Conservation (phyloP, 1,284 basidiomycete species). For the Ustilago loliicola region DNA sequence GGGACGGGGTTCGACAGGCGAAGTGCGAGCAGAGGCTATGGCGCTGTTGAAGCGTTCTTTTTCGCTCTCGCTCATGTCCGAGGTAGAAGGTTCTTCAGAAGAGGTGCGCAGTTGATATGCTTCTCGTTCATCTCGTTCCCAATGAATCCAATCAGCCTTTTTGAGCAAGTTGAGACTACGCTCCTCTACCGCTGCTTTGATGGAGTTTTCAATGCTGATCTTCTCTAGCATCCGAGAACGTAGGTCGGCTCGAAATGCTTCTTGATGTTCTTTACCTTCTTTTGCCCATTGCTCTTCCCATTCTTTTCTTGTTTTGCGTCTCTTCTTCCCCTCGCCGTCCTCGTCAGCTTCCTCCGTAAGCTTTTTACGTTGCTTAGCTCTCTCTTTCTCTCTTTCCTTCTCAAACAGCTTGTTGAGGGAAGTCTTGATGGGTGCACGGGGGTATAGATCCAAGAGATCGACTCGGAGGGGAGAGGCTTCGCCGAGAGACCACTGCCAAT, state of each 20-base stretch:
- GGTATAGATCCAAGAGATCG: slow-evolving; percentile 34
- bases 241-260: slow-evolving; percentile 17
- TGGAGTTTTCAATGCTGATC: slow-evolving; percentile 25
- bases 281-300: slow-evolving; percentile 20
- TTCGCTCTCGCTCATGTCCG: slow-evolving; percentile 14
- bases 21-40: not conserved
- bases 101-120: slow-evolving; percentile 21
- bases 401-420: slow-evolving; percentile 36
- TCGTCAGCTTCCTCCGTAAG: not conserved
- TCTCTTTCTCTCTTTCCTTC: slow-evolving; percentile 14
- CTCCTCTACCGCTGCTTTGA: slow-evolving; percentile 26
- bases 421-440: slow-evolving; percentile 31
- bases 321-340: not conserved
- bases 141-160: slow-evolving; percentile 31
- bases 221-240: slow-evolving; percentile 28
- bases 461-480: slow-evolving; percentile 20
- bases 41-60: slow-evolving; percentile 13
- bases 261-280: not conserved
- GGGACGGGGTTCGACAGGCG: slow-evolving; percentile 33
- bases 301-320: slow-evolving; percentile 19
- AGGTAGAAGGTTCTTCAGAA: not conserved
- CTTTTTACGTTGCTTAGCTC: slow-evolving; percentile 13
- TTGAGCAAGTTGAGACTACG: slow-evolving; percentile 35
- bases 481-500: slow-evolving; percentile 31
- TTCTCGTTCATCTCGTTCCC: slow-evolving; percentile 43